These are phyloP conservation scores for Neurospora sp. DNA, from an alignment of 2,329 filamentous ascomycete genomes.

Conservation along the genomic window DNA sequence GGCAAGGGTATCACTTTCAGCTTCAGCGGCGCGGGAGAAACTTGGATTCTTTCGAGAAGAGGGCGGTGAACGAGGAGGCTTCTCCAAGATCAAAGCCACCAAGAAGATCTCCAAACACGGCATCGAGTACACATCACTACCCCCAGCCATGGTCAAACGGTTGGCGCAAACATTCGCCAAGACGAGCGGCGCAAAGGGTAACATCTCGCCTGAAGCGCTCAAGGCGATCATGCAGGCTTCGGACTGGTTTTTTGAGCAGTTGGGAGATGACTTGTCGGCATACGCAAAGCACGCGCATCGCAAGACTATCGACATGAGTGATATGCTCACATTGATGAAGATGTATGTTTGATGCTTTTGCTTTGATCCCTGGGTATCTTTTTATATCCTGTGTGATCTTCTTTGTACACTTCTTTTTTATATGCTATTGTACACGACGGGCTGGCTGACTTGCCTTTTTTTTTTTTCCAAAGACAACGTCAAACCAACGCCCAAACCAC, in stretches of 20 bases:
- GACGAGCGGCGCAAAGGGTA: slow-evolving; percentile 55
- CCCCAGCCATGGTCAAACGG: slow-evolving; percentile 62
- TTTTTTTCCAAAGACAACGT: slow-evolving; percentile 54
- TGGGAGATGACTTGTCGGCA: slow-evolving; percentile 66
- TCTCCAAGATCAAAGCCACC: slow-evolving; percentile 26
- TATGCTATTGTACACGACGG: slow-evolving; percentile 18
- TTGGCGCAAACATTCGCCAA: slow-evolving; percentile 63
- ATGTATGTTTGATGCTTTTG: slow-evolving; percentile 47
- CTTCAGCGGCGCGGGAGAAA: background rate
- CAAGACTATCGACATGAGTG: slow-evolving; percentile 77
- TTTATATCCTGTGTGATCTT: slow-evolving; percentile 9
- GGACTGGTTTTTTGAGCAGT: slow-evolving; percentile 88
- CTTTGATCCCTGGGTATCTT: slow-evolving; percentile 10
- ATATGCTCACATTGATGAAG: slow-evolving; percentile 73
- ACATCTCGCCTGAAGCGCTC: slow-evolving; percentile 64
- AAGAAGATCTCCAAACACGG: slow-evolving; percentile 59
- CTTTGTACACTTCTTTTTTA: slow-evolving; percentile 12
- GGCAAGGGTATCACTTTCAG: background rate
- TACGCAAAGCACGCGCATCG: slow-evolving; percentile 76
- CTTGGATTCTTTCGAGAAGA: background rate
- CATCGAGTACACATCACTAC: slow-evolving; percentile 66
- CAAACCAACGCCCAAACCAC: slow-evolving; percentile 63
- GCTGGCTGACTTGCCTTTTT: slow-evolving; percentile 23
- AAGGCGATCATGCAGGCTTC: slow-evolving; percentile 69
- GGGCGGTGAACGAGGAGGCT: background rate